Percentiles rank a stretch among this genome's conserved stretches.
These are phyloP conservation scores for Piedraia hortae DNA, from an alignment of 2,329 filamentous ascomycete species.

Conservation along the genomic window DNA sequence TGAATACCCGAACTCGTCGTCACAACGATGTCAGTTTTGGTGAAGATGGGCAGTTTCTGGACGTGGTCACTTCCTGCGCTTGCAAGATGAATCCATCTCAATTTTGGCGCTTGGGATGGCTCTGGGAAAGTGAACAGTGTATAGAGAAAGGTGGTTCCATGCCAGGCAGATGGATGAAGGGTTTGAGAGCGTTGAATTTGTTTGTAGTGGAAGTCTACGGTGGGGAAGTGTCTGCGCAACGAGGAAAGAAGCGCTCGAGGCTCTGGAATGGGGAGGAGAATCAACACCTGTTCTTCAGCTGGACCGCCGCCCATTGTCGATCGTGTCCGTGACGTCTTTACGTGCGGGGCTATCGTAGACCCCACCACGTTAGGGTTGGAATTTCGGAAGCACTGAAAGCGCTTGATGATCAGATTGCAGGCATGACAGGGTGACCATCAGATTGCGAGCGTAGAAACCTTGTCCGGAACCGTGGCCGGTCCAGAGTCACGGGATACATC, in stretches of 20 bases:
- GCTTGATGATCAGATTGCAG: too few relatives aligned
- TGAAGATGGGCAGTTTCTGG: constrained; percentile 25
- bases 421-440: too few relatives aligned
- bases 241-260: constrained; percentile 14
- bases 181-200: too few relatives aligned
- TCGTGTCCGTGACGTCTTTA: too few relatives aligned
- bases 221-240: constrained; percentile 17
- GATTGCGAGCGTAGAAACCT: constrained; percentile 7
- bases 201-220: too few relatives aligned
- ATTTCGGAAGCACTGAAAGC: too few relatives aligned
- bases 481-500: constrained; percentile 7
- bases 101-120: constrained; percentile 12
- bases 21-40: constrained; percentile 23
- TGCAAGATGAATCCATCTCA: constrained; percentile 27
- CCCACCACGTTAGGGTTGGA: too few relatives aligned
- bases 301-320: constrained; percentile 14
- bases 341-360: too few relatives aligned
- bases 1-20: constrained; percentile 29
- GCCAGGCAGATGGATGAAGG: constrained; percentile 17
- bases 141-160: constrained; percentile 19
- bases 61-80: constrained; percentile 31
- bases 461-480: constrained; percentile 7
- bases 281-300: constrained; percentile 11
- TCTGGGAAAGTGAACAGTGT: constrained; percentile 22
- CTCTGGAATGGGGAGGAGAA: constrained; percentile 11